Evolutionary conservation across 2,329 filamentous ascomycete genomes (phyloP).

Genomic region (Neofusicoccum kwambonambiense): DNA sequence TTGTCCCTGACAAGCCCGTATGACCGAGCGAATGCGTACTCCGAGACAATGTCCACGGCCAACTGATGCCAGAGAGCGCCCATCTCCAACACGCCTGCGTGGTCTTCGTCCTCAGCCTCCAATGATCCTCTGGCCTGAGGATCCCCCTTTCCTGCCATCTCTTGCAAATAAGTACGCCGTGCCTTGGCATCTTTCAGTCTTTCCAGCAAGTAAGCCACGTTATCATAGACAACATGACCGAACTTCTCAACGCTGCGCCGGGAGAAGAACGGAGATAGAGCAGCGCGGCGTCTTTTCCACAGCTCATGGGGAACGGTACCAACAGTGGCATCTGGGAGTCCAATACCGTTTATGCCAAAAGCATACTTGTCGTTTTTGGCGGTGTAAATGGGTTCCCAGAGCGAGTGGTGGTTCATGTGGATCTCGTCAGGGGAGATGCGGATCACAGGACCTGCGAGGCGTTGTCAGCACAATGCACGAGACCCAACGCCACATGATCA

Average conservation of each 20-base stretch:
- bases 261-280: constrained; percentile 38
- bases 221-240: constrained; percentile 8
- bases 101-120: neutral
- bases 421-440: constrained; percentile 26
- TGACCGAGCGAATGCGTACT: neutral
- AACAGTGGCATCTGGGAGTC: constrained; percentile 26
- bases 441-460: constrained; percentile 24
- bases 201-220: neutral
- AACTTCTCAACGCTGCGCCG: constrained; percentile 22
- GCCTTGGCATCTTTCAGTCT: neutral
- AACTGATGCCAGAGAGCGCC: constrained; percentile 6
- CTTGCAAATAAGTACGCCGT: neutral
- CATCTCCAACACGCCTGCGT: constrained; percentile 3
- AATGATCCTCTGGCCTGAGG: neutral
- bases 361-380: constrained; percentile 29
- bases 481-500: neutral
- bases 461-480: neutral
- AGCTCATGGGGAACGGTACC: constrained; percentile 29
- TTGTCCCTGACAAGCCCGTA: neutral
- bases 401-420: constrained; percentile 18
- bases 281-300: constrained; percentile 31
- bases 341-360: constrained; percentile 26
- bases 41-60: neutral
- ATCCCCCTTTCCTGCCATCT: neutral
- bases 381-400: constrained; percentile 25